Conservation (phyloP, 2,329 filamentous ascomycete species). For the Rhinocladiella mackenziei region DNA sequence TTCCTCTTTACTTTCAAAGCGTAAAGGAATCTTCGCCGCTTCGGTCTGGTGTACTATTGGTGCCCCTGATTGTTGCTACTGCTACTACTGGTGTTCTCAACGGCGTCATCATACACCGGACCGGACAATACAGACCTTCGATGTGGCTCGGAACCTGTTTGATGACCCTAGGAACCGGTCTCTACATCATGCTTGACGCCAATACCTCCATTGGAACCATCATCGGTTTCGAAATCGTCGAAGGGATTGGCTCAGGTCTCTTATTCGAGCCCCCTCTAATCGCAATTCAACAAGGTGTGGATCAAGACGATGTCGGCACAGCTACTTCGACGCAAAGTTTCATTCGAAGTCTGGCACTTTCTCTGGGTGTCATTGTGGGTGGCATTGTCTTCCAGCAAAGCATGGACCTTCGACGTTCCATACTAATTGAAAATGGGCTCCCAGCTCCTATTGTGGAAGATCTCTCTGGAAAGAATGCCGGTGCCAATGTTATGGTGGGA, state of each 20-base stretch:
- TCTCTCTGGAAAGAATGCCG: conserved; percentile 27
- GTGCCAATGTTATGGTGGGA: conserved; percentile 33
- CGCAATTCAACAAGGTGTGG: conserved; percentile 52
- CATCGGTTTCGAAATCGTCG: conserved; percentile 41
- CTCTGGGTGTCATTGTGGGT: conserved; percentile 57
- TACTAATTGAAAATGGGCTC: conserved; percentile 30
- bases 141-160: conserved; percentile 44
- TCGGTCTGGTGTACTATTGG: conserved; percentile 53
- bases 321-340: conserved; percentile 62
- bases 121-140: conserved; percentile 47
- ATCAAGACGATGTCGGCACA: conserved; percentile 50
- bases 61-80: conserved; percentile 55
- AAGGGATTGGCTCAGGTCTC: conserved; percentile 44
- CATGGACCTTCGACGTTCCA: conserved; percentile 28
- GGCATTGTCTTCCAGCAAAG: conserved; percentile 47
- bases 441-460: conserved; percentile 20
- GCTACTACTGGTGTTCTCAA: conserved; percentile 44
- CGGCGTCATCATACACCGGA: conserved; percentile 50
- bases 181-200: conserved; percentile 43
- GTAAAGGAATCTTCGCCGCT: conserved; percentile 61
- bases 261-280: conserved; percentile 55
- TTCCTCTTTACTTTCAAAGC: conserved; percentile 70
- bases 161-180: conserved; percentile 45
- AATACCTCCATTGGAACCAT: conserved; percentile 46
- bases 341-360: conserved; percentile 54